phyloP scores from a whole-genome alignment of 2,329 filamentous ascomycete species.

The Claviceps sorghi region DNA sequence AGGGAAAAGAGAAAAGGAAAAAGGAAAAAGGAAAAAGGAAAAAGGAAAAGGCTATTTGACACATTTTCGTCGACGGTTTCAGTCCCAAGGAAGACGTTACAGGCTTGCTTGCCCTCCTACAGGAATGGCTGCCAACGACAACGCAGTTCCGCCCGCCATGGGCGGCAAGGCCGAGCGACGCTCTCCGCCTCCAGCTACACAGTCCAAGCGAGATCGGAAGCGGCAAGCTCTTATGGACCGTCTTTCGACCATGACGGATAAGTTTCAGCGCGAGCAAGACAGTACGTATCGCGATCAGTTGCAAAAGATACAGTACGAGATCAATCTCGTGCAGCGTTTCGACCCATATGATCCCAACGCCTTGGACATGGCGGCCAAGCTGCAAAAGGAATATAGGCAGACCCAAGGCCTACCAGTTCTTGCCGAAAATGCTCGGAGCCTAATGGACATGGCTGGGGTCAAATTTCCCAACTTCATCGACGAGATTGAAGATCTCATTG shows the following conservation, averaged over 20 bases:
- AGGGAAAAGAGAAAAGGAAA: no score
- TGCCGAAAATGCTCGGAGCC: constrained; percentile 33
- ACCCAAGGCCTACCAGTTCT: constrained; percentile 25
- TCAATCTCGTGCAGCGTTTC: constrained; percentile 70
- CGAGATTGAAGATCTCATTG: constrained; percentile 75
- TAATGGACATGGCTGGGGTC: constrained; percentile 64
- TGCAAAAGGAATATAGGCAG: constrained; percentile 41
- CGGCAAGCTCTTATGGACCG: constrained; percentile 70
- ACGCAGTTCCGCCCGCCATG: constrained; percentile 17
- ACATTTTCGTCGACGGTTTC: not conserved
- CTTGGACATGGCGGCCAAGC: constrained; percentile 54
- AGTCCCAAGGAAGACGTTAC: not conserved
- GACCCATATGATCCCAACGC: constrained; percentile 63
- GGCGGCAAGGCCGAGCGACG: constrained; percentile 21
- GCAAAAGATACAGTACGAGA: constrained; percentile 82
- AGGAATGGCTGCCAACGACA: constrained; percentile 26
- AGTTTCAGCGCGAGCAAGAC: constrained; percentile 70
- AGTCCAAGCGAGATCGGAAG: constrained; percentile 81
- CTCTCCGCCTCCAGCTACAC: constrained; percentile 24
- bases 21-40: no score
- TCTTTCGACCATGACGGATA: constrained; percentile 58
- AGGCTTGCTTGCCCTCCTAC: not conserved
- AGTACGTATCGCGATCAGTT: constrained; percentile 77
- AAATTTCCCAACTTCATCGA: constrained; percentile 75
- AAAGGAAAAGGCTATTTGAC: not conserved